Base-by-base conservation (phyloP, 192 early-diverging fungal genomes). In the Phlyctochytrium arcticum region DNA sequence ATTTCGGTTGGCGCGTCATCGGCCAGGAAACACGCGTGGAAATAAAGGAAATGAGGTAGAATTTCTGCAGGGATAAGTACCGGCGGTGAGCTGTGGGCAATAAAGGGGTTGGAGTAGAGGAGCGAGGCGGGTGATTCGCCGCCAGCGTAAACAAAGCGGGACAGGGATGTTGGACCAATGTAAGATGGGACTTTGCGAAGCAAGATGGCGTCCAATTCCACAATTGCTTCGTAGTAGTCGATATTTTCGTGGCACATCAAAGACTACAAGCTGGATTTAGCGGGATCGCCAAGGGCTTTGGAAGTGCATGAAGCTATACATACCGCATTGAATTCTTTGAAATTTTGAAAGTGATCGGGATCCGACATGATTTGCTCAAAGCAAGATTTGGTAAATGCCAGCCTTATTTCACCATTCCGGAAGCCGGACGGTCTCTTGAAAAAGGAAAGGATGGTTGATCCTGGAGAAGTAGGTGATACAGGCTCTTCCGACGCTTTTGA, bases 1-100 rank as follows among this genome's bases (percentile, higher is more conserved):
- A 64, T 24, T 23, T 64, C 62, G 9, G 27, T 53, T 35, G 51
- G 29, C 3, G 31, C 26, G 35, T 55, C 34, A 21, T 35, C 21
- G 51, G 62, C 32, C 5, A 64, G 32, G 50, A 34, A 64, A 34
- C 50, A 64, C 4, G 62, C 62, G 35, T 64, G 62, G 27, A 64
- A 36, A 27, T 64, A 64, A 12, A 64, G 50, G 36, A 55, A 64
- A 55, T 64, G 62, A 6, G 33, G 17, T 2, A 54, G 50, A 4
- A 64, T 48, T 19, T n/a, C 19, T 6, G 24, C 15, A n/a, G 62
- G 51, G 15, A 64, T 54, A 21, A 31, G 60, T 17, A 34, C 8
- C 8, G 62, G 23, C 50, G 33, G 33, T 39, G 50, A 8, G 4
- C 12, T n/a, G 26, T 53, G n/a, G 15, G 50, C n/a, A n/a, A n/a